Evolutionary conservation across 31 red algal genomes (phyloP).

Genomic region (Bonnemaisonia californica): DNA sequence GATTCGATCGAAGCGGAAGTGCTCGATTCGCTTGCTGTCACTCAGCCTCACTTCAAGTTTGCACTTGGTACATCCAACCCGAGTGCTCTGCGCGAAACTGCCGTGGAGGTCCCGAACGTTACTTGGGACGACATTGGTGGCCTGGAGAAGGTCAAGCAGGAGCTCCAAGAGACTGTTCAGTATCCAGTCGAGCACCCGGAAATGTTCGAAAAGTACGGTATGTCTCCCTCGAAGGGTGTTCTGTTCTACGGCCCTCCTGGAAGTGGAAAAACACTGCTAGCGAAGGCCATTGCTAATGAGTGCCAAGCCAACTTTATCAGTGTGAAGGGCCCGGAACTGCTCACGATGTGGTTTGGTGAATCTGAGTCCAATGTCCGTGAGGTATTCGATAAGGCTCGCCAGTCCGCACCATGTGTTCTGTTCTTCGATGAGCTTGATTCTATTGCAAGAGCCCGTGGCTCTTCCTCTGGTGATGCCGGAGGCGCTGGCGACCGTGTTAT

Average conservation of each 20-base stretch:
- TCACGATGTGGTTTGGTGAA: slow-evolving; percentile 99
- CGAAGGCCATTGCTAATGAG: slow-evolving; percentile 99
- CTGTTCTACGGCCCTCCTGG: slow-evolving; percentile 99
- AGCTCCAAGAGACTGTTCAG: slow-evolving; percentile 99
- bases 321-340: slow-evolving; percentile 97
- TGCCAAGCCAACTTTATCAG: slow-evolving; percentile 99
- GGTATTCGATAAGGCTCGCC: slow-evolving; percentile 99
- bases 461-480: slow-evolving; percentile 93
- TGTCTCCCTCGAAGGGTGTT: slow-evolving; percentile 96
- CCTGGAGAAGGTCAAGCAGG: slow-evolving; percentile 96
- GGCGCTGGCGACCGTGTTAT: slow-evolving; percentile 99
- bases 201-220: slow-evolving; percentile 99
- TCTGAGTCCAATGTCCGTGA: slow-evolving; percentile 97
- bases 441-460: slow-evolving; percentile 97
- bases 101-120: slow-evolving; percentile 99
- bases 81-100: slow-evolving; percentile 91
- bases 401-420: slow-evolving; percentile 96
- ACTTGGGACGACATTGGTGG: slow-evolving; percentile 99
- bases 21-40: slow-evolving; percentile 91
- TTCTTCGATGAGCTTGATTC: slow-evolving; percentile 99
- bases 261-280: slow-evolving; percentile 97
- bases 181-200: slow-evolving; percentile 99
- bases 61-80: slow-evolving; percentile 88
- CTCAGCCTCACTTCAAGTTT: slow-evolving; percentile 94
- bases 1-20: slow-evolving; percentile 95